Percentiles rank a stretch among this genome's conserved stretches.
phyloP scores from a whole-genome alignment of 208 protist genomes.

The Acanthamoeba castellanii region DNA sequence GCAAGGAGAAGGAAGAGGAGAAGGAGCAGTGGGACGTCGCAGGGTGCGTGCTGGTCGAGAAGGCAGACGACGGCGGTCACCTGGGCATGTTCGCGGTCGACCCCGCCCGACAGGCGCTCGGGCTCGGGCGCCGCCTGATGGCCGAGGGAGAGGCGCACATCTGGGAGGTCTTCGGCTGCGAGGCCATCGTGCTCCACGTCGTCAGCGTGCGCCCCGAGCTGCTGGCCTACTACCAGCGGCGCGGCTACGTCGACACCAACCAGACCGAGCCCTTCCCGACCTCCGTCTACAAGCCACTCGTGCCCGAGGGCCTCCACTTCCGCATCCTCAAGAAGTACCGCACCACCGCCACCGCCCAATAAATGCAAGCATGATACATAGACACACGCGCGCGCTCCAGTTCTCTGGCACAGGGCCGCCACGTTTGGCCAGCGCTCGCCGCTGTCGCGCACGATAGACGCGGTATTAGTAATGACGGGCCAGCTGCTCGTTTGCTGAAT shows the following conservation, averaged over 20 bases:
- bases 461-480: too few species aligned
- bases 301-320: conserved; percentile 51
- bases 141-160: conserved; percentile 7
- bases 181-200: conserved; percentile 32
- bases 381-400: neutral
- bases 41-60: conserved; percentile 43
- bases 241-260: conserved; percentile 55
- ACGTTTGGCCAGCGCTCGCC: too few species aligned
- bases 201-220: conserved; percentile 42
- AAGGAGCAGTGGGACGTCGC: conserved; percentile 2
- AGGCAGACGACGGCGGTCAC: conserved; percentile 32
- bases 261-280: conserved; percentile 39
- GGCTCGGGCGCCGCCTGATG: conserved; percentile 2
- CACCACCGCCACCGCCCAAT: neutral
- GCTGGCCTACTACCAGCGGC: conserved; percentile 50
- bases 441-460: too few species aligned
- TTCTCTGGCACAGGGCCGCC: neutral
- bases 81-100: conserved; percentile 58
- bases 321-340: conserved; percentile 59
- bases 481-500: too few species aligned
- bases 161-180: conserved; percentile 18
- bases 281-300: conserved; percentile 31
- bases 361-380: neutral
- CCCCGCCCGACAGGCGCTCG: conserved; percentile 16
- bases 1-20: neutral